These are phyloP conservation scores for Corymbia maculata DNA, from an alignment of 345 rosid species.

Conservation along the genomic window DNA sequence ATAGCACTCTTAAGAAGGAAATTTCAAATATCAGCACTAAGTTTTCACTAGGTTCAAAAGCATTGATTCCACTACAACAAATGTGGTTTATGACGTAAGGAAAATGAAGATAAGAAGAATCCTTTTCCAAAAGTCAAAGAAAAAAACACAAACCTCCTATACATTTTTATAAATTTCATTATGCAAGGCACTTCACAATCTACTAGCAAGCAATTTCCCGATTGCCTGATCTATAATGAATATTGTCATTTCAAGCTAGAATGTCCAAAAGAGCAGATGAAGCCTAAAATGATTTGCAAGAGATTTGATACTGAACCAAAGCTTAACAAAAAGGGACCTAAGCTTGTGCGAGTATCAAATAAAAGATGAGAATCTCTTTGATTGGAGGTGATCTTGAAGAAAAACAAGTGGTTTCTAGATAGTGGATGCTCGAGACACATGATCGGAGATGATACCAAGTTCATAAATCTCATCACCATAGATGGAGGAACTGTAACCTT, in stretches of 20 bases:
- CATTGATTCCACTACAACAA: neutral
- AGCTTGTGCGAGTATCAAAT: neutral
- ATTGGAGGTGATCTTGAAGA: neutral
- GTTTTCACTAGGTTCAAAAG: neutral
- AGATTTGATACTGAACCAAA: neutral
- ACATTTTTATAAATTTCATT: neutral
- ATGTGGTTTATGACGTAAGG: neutral
- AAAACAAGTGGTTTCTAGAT: neutral
- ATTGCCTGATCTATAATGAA: neutral
- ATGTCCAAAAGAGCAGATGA: neutral
- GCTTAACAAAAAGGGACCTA: neutral
- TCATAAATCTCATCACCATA: no score
- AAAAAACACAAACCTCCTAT: neutral
- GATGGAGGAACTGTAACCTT: no score
- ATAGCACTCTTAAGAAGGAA: neutral
- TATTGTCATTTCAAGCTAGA: neutral
- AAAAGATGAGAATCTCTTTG: neutral
- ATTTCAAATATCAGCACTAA: rapidly evolving
- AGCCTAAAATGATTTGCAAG: neutral
- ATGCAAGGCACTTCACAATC: neutral
- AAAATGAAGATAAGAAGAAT: neutral
- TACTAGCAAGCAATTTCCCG: neutral
- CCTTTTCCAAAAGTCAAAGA: neutral
- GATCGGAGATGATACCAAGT: neutral
- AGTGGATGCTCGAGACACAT: no score